These are phyloP conservation scores for Bjerkandera adusta DNA, from an alignment of 1,284 basidiomycete genomes.

Conservation along the genomic window DNA sequence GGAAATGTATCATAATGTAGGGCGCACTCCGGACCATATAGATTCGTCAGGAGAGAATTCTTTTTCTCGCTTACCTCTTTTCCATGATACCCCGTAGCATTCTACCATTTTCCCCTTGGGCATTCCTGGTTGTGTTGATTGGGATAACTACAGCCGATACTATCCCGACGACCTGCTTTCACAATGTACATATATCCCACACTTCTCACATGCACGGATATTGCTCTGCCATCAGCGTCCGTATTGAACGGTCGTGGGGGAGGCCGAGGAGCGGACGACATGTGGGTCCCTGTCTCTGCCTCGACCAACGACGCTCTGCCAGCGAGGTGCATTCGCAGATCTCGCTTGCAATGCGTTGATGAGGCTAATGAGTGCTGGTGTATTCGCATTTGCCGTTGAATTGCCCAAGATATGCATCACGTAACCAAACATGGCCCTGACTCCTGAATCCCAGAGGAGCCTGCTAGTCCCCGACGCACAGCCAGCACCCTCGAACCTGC, in stretches of 20 bases:
- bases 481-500: too few relatives aligned
- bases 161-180: slow-evolving; percentile 14
- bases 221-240: slow-evolving; percentile 6
- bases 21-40: slow-evolving; percentile 62
- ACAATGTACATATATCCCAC: slow-evolving; percentile 32
- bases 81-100: slow-evolving; percentile 75
- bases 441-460: too few relatives aligned
- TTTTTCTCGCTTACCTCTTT: slow-evolving; percentile 44
- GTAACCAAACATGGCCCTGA: too few relatives aligned
- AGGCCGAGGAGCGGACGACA: too few relatives aligned
- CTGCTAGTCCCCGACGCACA: too few relatives aligned
- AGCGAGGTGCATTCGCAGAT: too few relatives aligned
- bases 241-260: not conserved
- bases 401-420: too few relatives aligned
- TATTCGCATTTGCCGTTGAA: too few relatives aligned
- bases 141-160: slow-evolving; percentile 20
- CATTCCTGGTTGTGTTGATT: slow-evolving; percentile 29
- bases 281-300: too few relatives aligned
- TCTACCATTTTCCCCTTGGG: slow-evolving; percentile 30
- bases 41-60: slow-evolving; percentile 51
- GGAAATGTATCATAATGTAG: slow-evolving; percentile 78
- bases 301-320: too few relatives aligned
- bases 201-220: slow-evolving; percentile 21
- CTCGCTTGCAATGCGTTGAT: too few relatives aligned
- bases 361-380: too few relatives aligned